Conservation (phyloP, 345 rosid genomes). For the Eucalyptus polyanthemos region DNA sequence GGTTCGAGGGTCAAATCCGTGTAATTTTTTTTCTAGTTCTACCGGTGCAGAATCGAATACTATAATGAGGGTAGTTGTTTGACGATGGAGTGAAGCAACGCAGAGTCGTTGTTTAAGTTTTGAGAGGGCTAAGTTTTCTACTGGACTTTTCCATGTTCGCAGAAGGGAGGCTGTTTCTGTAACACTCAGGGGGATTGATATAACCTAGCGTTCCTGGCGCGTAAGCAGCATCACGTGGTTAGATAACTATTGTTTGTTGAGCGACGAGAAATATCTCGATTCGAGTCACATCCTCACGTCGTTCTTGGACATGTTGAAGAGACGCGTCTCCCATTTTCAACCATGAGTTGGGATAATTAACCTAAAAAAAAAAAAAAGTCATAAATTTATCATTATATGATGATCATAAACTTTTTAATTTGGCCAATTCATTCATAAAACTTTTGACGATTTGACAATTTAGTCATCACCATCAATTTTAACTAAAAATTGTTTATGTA, state of each 20-base stretch:
- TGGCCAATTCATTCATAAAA: not conserved
- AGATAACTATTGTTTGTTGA: not conserved
- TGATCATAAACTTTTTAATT: not conserved
- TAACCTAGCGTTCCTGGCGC: not conserved
- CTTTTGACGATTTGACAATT: not conserved
- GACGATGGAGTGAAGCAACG: not conserved
- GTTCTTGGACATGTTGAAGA: not conserved
- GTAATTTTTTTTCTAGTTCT: not conserved
- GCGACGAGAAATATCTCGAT: not conserved
- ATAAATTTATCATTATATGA: fast-evolving
- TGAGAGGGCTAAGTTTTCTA: not conserved
- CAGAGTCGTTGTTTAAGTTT: not conserved
- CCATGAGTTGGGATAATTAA: not conserved
- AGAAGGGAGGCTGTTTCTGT: not conserved
- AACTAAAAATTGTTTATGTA: fast-evolving
- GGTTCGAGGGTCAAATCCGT: not conserved
- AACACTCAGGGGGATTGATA: not conserved
- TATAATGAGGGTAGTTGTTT: not conserved
- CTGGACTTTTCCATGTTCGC: not conserved
- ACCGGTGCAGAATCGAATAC: not conserved
- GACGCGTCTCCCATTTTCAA: not conserved
- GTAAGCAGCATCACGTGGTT: not conserved
- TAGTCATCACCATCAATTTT: fast-evolving
- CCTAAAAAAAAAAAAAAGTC: not conserved
- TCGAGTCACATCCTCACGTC: not conserved